Evolutionary conservation across 352 stramenopile species (phyloP).

Genomic region (Phytophthora pseudosyringae): DNA sequence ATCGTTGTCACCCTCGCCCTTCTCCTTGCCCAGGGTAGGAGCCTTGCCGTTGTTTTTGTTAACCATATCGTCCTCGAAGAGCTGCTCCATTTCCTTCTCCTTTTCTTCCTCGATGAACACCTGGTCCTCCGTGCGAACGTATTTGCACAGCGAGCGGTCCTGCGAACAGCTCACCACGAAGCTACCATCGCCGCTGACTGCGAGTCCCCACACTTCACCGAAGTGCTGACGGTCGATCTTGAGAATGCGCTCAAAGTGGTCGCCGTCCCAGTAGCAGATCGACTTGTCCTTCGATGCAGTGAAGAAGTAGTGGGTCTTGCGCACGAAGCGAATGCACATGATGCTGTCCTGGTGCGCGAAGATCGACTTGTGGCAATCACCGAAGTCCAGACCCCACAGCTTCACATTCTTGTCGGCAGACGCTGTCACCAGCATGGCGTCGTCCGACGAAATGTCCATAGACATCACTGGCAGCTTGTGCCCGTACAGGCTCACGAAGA

Average conservation of each 20-base stretch:
- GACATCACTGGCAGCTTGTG: slow-evolving; percentile 99
- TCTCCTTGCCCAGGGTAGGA: slow-evolving; percentile 72
- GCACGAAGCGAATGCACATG: slow-evolving; percentile 96
- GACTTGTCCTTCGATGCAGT: slow-evolving; percentile 98
- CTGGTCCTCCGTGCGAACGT: slow-evolving; percentile 95
- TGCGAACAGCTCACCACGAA: slow-evolving; percentile 97
- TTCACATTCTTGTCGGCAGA: slow-evolving; percentile 99
- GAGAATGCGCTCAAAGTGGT: slow-evolving; percentile 96
- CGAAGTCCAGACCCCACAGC: slow-evolving; percentile 99
- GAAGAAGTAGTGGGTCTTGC: slow-evolving; percentile 98
- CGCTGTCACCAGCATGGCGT: slow-evolving; percentile 96
- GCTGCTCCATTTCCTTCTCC: slow-evolving; percentile 95
- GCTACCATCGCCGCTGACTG: slow-evolving; percentile 92
- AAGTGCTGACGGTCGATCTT: slow-evolving; percentile 83
- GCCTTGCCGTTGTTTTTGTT: slow-evolving; percentile 76
- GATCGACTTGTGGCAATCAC: slow-evolving; percentile 99
- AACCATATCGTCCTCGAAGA: slow-evolving; percentile 94
- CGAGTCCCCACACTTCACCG: slow-evolving; percentile 88
- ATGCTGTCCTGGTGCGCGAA: slow-evolving; percentile 99
- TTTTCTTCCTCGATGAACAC: slow-evolving; percentile 99
- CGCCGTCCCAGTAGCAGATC: slow-evolving; percentile 98
- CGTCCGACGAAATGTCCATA: slow-evolving; percentile 98
- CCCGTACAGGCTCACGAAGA: slow-evolving; percentile 99
- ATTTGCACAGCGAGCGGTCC: slow-evolving; percentile 97
- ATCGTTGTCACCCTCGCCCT: slow-evolving; percentile 42